Conservation (phyloP, 2,329 filamentous ascomycete genomes). For the Lecanoromycetidae sp. region DNA sequence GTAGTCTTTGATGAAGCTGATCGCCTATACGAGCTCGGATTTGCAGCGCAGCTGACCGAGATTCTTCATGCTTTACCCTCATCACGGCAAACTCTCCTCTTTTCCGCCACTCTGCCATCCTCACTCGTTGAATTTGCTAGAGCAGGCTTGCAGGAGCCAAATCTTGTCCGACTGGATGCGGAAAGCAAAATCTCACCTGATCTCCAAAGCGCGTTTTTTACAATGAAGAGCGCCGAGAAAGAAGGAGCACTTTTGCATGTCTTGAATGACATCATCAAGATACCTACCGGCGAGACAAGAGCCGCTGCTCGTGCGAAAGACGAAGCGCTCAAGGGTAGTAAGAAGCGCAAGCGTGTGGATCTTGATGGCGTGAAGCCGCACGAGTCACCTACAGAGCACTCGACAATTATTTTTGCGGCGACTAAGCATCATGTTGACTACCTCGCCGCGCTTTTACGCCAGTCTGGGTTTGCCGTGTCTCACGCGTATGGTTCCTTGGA, state of each 20-base stretch:
- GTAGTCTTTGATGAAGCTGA: slow-evolving; percentile 98
- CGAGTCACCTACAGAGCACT: slow-evolving; percentile 72
- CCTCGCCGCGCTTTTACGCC: slow-evolving; percentile 62
- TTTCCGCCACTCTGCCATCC: slow-evolving; percentile 88
- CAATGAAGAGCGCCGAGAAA: slow-evolving; percentile 82
- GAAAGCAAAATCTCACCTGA: slow-evolving; percentile 95
- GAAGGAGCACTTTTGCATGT: slow-evolving; percentile 85
- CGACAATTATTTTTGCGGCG: slow-evolving; percentile 86
- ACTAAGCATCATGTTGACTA: slow-evolving; percentile 99
- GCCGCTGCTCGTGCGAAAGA: slow-evolving; percentile 34
- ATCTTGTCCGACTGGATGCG: slow-evolving; percentile 76
- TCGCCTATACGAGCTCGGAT: slow-evolving; percentile 96
- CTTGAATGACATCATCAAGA: slow-evolving; percentile 81
- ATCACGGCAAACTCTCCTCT: slow-evolving; percentile 78
- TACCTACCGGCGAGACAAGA: slow-evolving; percentile 59
- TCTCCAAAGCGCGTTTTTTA: slow-evolving; percentile 90
- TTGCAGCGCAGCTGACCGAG: slow-evolving; percentile 82
- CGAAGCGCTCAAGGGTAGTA: slow-evolving; percentile 32
- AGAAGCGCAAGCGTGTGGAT: slow-evolving; percentile 38
- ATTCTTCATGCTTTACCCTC: slow-evolving; percentile 79
- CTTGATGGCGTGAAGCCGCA: slow-evolving; percentile 41
- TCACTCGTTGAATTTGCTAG: slow-evolving; percentile 92
- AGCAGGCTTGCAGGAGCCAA: slow-evolving; percentile 84
- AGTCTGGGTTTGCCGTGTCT: slow-evolving; percentile 77
- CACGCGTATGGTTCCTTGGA: slow-evolving; percentile 93